phyloP scores from a whole-genome alignment of 2,329 filamentous ascomycete species.

The Pseudopyricularia javanii region DNA sequence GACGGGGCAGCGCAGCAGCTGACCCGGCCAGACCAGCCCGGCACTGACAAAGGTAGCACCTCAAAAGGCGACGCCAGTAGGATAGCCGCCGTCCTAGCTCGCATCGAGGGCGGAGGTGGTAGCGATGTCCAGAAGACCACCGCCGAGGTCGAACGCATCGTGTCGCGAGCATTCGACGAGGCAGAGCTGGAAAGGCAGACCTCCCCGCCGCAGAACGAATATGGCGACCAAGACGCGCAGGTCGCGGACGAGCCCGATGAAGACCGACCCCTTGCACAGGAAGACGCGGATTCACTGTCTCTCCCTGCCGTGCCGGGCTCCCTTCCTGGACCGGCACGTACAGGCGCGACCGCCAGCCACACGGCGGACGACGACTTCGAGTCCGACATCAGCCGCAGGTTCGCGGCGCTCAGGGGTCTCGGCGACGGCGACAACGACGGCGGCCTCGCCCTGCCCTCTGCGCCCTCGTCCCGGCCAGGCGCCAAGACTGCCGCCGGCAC shows the following conservation, averaged over 20 bases:
- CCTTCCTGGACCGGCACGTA: constrained; percentile 22
- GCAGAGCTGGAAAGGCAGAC: constrained; percentile 2
- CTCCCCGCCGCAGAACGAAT: not conserved
- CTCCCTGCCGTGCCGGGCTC: constrained; percentile 34
- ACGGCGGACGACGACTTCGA: constrained; percentile 20
- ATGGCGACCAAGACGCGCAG: not conserved
- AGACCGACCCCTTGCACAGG: not conserved
- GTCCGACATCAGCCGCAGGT: constrained; percentile 35
- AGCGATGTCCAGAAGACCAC: constrained; percentile 35
- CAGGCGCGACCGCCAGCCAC: constrained; percentile 3
- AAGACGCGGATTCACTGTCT: constrained; percentile 13
- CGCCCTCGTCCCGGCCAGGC: constrained; percentile 34
- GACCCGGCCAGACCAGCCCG: not conserved
- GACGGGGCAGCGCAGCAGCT: constrained; percentile 8
- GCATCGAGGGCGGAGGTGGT: constrained; percentile 10
- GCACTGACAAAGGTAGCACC: not conserved
- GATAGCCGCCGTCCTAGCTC: constrained; percentile 18
- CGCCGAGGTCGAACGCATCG: constrained; percentile 27
- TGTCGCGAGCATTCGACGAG: constrained; percentile 34
- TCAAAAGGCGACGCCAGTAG: constrained; percentile 16
- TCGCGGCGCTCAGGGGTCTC: constrained; percentile 35
- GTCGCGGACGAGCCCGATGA: constrained; percentile 1
- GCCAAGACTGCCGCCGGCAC: constrained; percentile 16
- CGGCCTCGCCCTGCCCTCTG: constrained; percentile 32
- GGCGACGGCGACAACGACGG: constrained; percentile 8